Conservation (phyloP, 345 rosid species). For the Dimocarpus longan region DNA sequence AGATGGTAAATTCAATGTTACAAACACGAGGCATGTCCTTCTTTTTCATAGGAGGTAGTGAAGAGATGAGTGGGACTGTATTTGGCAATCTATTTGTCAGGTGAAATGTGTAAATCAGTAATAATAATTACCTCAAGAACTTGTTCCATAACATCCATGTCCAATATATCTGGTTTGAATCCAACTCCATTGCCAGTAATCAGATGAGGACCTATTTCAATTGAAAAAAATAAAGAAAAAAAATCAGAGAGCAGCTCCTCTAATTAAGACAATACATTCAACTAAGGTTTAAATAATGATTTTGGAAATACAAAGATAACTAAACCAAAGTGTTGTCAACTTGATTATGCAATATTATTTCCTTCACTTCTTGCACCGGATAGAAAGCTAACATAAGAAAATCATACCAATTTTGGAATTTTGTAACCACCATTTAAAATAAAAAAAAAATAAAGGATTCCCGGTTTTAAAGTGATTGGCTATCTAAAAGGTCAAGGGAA, state of each 20-base stretch:
- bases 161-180: constrained; percentile 93
- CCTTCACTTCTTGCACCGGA: no score
- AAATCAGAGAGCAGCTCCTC: constrained; percentile 4
- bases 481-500: no score
- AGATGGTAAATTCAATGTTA: neutral
- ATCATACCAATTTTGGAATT: neutral
- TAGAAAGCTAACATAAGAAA: neutral
- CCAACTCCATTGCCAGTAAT: constrained; percentile 98
- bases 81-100: neutral
- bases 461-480: no score
- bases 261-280: neutral
- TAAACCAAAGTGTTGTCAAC: no score
- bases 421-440: no score
- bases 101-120: neutral
- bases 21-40: neutral
- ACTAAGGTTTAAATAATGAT: no score
- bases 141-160: constrained; percentile 91
- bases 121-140: constrained; percentile 68
- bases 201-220: constrained; percentile 80
- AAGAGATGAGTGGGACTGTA: neutral
- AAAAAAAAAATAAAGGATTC: no score
- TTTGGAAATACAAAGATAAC: no score
- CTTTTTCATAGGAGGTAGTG: neutral
- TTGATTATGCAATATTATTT: no score
- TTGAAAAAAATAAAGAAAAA: neutral